These are phyloP conservation scores for Stramenopiles sp. DNA, from an alignment of 352 stramenopile species.

Conservation along the genomic window DNA sequence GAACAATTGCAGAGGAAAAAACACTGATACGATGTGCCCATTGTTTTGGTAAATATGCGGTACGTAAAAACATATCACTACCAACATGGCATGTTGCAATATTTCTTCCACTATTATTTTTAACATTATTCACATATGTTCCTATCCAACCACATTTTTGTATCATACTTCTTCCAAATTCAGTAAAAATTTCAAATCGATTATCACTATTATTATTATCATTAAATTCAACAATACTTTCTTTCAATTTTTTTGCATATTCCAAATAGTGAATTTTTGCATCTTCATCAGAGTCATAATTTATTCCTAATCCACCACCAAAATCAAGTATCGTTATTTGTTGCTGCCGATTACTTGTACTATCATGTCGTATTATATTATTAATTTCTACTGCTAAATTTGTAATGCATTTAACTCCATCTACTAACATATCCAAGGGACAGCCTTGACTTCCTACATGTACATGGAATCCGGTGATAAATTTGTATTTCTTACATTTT, in stretches of 20 bases:
- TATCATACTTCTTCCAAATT: constrained; percentile 63
- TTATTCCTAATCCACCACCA: constrained; percentile 59
- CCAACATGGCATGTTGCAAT: constrained; percentile 64
- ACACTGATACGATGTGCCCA: constrained; percentile 57
- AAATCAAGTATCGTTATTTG: constrained; percentile 62
- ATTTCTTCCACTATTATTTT: constrained; percentile 45
- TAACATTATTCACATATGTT: constrained; percentile 60
- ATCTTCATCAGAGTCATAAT: constrained; percentile 54
- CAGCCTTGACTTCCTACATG: constrained; percentile 65
- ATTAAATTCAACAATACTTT: constrained; percentile 51
- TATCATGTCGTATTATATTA: constrained; percentile 22
- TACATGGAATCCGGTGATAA: constrained; percentile 60
- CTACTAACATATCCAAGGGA: constrained; percentile 47
- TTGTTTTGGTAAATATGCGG: constrained; percentile 49
- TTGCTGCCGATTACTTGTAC: constrained; percentile 13
- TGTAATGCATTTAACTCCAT: constrained; percentile 43
- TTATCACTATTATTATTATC: constrained; percentile 28
- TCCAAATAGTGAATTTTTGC: constrained; percentile 34
- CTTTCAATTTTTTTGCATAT: constrained; percentile 43
- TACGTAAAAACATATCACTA: constrained; percentile 62
- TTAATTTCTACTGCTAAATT: constrained; percentile 53
- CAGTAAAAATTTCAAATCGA: constrained; percentile 46
- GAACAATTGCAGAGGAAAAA: no score
- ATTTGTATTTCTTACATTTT: constrained; percentile 34
- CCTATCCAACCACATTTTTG: constrained; percentile 58